These are phyloP conservation scores for Trichoderma virens DNA, from an alignment of 495 filamentous ascomycete species.

Conservation along the genomic window DNA sequence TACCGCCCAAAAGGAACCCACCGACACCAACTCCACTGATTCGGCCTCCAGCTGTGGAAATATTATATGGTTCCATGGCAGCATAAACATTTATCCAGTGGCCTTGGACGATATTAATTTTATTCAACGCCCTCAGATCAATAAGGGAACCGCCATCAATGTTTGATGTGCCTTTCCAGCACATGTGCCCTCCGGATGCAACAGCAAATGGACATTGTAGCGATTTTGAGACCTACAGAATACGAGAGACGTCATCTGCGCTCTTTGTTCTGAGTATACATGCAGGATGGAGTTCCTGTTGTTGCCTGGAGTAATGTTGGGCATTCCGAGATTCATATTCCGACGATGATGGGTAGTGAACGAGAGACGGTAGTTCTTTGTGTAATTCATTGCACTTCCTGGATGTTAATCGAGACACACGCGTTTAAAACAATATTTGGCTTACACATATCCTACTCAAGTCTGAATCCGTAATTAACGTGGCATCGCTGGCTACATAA, in stretches of 20 bases:
- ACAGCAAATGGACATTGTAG: background rate
- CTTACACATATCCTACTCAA: no score
- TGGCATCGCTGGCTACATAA: no score
- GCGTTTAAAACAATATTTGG: no score
- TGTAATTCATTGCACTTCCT: no score
- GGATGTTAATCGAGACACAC: no score
- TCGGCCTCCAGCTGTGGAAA: background rate
- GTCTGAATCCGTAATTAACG: no score
- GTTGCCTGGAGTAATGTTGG: background rate
- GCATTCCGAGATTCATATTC: no score
- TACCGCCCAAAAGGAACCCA: background rate
- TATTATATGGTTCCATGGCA: background rate
- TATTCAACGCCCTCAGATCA: background rate
- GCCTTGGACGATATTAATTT: background rate
- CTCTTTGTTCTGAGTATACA: background rate
- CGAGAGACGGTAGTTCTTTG: no score
- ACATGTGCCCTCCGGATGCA: background rate
- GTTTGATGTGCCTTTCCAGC: background rate
- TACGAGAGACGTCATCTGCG: background rate
- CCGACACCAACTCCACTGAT: background rate
- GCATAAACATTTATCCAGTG: background rate
- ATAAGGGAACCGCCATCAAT: background rate
- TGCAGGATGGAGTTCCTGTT: background rate
- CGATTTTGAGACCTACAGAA: background rate
- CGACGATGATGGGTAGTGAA: no score